Percentiles rank a stretch among this genome's conserved stretches.
These are phyloP conservation scores for Rhytidiadelphus loreus DNA, from an alignment of 225 moss, liverwort and hornwort species.

Conservation along the genomic window DNA sequence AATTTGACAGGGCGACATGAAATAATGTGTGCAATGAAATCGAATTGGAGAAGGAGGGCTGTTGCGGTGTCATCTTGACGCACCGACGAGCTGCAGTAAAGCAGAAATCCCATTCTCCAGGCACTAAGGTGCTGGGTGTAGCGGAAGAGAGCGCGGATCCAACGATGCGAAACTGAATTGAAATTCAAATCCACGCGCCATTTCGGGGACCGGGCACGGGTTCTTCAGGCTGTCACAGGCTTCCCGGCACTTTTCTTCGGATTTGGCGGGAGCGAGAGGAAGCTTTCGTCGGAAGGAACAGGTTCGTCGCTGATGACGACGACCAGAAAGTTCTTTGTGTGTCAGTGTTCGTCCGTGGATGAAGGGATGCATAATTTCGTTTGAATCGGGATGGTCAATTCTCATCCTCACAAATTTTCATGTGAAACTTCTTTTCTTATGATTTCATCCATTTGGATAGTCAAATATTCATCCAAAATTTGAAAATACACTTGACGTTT, in stretches of 20 bases:
- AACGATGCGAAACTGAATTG: background rate
- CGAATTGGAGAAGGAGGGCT: background rate
- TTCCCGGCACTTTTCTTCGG: background rate
- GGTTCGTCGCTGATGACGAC: background rate
- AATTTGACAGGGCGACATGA: background rate
- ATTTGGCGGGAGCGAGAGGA: background rate
- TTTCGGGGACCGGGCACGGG: background rate
- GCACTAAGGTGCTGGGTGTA: background rate
- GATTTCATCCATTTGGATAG: background rate
- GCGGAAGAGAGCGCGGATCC: background rate
- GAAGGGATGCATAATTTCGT: background rate
- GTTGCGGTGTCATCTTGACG: background rate
- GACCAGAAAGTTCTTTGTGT: background rate
- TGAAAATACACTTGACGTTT: accelerated
- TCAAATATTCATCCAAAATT: no score
- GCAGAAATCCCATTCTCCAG: background rate
- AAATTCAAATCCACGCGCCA: slow-evolving; percentile 4
- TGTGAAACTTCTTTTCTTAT: background rate
- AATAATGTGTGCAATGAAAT: background rate
- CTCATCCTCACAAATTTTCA: background rate
- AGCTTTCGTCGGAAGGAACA: background rate
- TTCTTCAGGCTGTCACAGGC: background rate
- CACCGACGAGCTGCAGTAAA: background rate
- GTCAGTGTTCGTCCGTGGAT: background rate
- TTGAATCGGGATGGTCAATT: background rate